Conservation (phyloP, 495 filamentous ascomycete genomes). For the Saxophila tyrrhenica region DNA sequence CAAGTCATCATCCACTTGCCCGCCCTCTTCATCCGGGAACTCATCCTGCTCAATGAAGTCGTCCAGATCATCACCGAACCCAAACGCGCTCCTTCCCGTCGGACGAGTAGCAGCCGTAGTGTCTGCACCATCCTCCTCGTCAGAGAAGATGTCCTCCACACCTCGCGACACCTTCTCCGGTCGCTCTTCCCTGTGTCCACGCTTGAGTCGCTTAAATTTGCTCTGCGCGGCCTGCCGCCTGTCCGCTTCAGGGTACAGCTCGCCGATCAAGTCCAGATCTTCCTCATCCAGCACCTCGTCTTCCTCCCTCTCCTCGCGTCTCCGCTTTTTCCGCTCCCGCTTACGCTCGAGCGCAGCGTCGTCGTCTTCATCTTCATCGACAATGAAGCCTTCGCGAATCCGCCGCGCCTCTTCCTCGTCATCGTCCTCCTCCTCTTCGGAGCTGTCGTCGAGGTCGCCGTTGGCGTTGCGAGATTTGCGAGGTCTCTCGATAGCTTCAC, state of each 20-base stretch:
- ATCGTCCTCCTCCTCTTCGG: conserved; percentile 93
- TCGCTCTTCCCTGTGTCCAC: conserved; percentile 70
- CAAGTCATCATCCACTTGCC: conserved; percentile 68
- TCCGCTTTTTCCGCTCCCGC: conserved; percentile 56
- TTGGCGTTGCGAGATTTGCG: conserved; percentile 33
- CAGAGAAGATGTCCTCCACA: conserved; percentile 84
- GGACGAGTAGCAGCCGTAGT: conserved; percentile 23
- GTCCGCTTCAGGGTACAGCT: conserved; percentile 57
- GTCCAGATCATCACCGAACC: conserved; percentile 67
- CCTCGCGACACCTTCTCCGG: conserved; percentile 49
- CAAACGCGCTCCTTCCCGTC: conserved; percentile 40
- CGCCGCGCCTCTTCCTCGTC: conserved; percentile 65
- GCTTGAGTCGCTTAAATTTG: conserved; percentile 92
- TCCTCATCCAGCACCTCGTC: conserved; percentile 89
- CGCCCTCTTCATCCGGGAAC: conserved; percentile 73
- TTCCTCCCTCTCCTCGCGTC: conserved; percentile 59
- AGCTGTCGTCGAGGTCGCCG: conserved; percentile 62
- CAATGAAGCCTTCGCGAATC: conserved; percentile 88
- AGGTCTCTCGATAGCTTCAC: conserved; percentile 35
- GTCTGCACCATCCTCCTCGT: conserved; percentile 66
- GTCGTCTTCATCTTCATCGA: conserved; percentile 67
- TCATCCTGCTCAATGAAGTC: conserved; percentile 97
- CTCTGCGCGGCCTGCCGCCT: conserved; percentile 37
- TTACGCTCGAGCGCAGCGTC: conserved; percentile 54
- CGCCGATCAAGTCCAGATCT: conserved; percentile 88